Base-by-base conservation (phyloP, 202 grass and related monocot genomes). In the Miscanthus sacchariflorus region DNA sequence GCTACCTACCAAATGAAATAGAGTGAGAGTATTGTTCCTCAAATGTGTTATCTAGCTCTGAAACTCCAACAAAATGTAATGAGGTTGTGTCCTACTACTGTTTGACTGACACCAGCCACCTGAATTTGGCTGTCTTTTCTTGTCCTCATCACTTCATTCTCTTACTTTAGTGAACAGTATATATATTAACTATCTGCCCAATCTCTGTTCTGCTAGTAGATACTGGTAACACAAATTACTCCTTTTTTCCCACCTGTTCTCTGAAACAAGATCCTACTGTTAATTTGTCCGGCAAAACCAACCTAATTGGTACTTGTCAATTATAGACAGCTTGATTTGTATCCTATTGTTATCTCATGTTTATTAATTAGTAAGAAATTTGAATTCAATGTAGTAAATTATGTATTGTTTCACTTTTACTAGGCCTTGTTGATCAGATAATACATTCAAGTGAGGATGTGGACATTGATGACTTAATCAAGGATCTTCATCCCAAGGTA, bases 401-500 rank as follows among this genome's bases (percentile, higher is more conserved):
- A 52, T 76, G 45, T 23, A 42, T 63, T 68, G 14, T 77, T 54
- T 95, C 81, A 27, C 49, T 76, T 70, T 92, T 87, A 85, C 77
- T 84, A 95, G 95, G 91, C 64, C 81, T 98, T 88, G 83, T 95
- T 93, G 95, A 98, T 89, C 95, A 98, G 70, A 91, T 95, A 87
- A 80, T 95, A 89, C 95, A 98, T 89, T 92, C 95, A 48, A 95
- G 84, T 46, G 95, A 98, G 88, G 65, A 95, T 84, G 88, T 93
- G 79, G 90, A 98, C 56, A 83, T 98, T 58, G 86, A 89, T 78
- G 86, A 84, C 36, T 91, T 95, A 67, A 83, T 95, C 70, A 95
- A 95, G 84, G 88, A 93, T 91, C 88, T 97, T 81, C 97, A 97
- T 83, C 93, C 97, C 19, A 95, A 99, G 97, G 97, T 96, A 93